Evolutionary conservation across 2,329 filamentous ascomycete species (phyloP), one percentile per base, ranked within the genome.

Genomic region (Ascocoryne sarcoides): DNA sequence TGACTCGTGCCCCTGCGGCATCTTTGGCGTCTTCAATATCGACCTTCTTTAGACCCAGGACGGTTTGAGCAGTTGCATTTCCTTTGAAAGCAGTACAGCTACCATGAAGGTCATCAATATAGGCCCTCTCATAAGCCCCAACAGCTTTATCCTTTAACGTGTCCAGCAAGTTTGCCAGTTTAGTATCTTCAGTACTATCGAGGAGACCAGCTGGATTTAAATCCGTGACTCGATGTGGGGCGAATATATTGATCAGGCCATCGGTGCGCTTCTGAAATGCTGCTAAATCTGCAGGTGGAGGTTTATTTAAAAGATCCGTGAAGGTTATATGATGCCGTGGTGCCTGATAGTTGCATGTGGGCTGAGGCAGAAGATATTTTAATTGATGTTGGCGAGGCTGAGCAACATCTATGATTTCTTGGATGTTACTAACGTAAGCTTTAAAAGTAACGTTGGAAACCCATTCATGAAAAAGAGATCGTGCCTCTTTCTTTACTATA

Each of bases 151-250:
- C 16, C 5, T 18, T 17, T 4, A 40, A n/a, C 5, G 12, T 10
- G 12, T 3, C 19, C 9, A 40, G 9, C 5, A 40, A 17, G 12
- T 7, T 4, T 4, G 17, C 14, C 3, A 40, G 16, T 23, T 39
- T 32, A 4, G 10, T 14, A 32, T 38, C 16, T 3, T 42, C 35
- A n/a, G 31, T 26, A 36, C 35, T 20, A n/a, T n/a, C n/a, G n/a
- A n/a, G n/a, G n/a, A n/a, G n/a, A n/a, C n/a, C n/a, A n/a, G n/a
- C n/a, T n/a, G n/a, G n/a, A n/a, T n/a, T n/a, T n/a, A n/a, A n/a
- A n/a, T n/a, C n/a, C n/a, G n/a, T n/a, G n/a, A n/a, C n/a, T n/a
- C n/a, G n/a, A n/a, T n/a, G n/a, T n/a, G n/a, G n/a, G n/a, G n/a
- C n/a, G n/a, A n/a, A n/a, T n/a, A n/a, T n/a, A n/a, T n/a, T n/a